These are phyloP conservation scores for Aspergillus nidulans DNA, from an alignment of 495 filamentous ascomycete species.

Conservation along the genomic window DNA sequence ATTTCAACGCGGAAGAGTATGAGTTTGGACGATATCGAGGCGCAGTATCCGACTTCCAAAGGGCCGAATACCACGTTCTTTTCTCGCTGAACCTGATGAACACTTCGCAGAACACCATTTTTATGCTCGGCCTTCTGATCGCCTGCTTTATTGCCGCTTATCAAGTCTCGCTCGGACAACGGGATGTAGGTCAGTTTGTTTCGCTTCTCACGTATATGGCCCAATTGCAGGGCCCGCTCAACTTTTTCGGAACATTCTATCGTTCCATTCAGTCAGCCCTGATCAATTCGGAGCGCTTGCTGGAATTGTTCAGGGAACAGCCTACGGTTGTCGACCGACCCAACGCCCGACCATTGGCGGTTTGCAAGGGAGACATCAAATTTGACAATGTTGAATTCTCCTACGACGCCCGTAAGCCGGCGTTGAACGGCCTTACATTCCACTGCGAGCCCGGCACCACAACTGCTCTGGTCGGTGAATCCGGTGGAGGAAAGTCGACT, in stretches of 20 bases:
- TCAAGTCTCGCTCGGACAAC: constrained; percentile 71
- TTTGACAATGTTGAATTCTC: constrained; percentile 87
- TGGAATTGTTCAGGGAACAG: constrained; percentile 92
- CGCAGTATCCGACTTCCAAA: constrained; percentile 78
- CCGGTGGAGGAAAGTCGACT: constrained; percentile 94
- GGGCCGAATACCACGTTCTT: constrained; percentile 80
- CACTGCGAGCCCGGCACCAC: constrained; percentile 83
- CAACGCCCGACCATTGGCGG: constrained; percentile 47
- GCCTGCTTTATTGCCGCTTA: constrained; percentile 84
- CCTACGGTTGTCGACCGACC: constrained; percentile 80
- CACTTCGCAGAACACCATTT: constrained; percentile 87
- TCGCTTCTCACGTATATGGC: constrained; percentile 81
- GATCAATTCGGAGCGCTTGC: constrained; percentile 92
- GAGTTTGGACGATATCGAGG: constrained; percentile 82
- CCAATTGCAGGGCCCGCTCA: constrained; percentile 87
- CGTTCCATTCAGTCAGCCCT: constrained; percentile 91
- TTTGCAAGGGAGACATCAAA: constrained; percentile 72
- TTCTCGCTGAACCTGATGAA: constrained; percentile 91
- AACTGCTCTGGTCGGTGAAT: constrained; percentile 92
- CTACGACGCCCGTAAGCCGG: constrained; percentile 84
- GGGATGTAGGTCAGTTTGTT: constrained; percentile 74
- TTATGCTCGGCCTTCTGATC: constrained; percentile 82
- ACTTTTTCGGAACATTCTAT: constrained; percentile 98
- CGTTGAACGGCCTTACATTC: constrained; percentile 77
- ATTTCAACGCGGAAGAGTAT: constrained; percentile 94